These are phyloP conservation scores for Gyromitra esculenta DNA, from an alignment of 2,329 filamentous ascomycete species.

Conservation along the genomic window DNA sequence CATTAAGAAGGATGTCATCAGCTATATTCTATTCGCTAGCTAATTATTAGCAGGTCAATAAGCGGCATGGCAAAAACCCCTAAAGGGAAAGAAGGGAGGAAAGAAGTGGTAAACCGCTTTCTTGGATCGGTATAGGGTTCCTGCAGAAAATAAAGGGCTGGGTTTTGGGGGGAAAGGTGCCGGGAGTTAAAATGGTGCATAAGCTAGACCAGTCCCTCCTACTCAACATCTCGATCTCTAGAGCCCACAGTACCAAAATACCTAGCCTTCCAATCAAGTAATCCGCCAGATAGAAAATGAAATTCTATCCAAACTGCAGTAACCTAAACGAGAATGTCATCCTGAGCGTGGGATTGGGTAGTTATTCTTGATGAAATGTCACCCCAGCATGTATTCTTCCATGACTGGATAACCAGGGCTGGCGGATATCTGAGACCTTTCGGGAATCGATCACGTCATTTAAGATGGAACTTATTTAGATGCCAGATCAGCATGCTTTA, in stretches of 20 bases:
- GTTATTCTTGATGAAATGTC: conserved; percentile 12
- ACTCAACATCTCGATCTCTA: neutral
- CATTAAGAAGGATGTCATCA: neutral
- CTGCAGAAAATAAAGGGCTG: neutral
- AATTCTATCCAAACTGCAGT: neutral
- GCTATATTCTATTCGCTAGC: conserved; percentile 2
- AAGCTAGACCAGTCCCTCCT: neutral
- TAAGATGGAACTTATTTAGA: neutral
- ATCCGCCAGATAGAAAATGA: neutral
- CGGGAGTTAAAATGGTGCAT: neutral
- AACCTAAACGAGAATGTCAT: neutral
- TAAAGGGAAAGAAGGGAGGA: neutral
- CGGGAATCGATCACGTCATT: neutral
- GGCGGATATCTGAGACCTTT: neutral
- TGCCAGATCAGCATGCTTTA: neutral
- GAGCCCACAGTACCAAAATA: neutral
- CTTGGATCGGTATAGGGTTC: neutral
- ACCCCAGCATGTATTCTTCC: neutral
- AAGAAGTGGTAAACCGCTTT: neutral
- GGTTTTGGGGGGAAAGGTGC: neutral
- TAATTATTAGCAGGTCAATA: neutral
- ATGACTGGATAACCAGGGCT: neutral
- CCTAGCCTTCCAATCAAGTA: no score
- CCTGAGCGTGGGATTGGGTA: conserved; percentile 4
- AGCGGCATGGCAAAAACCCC: neutral